Evolutionary conservation across 2,329 filamentous ascomycete species (phyloP).

Genomic region (Scytalidium lignicola): DNA sequence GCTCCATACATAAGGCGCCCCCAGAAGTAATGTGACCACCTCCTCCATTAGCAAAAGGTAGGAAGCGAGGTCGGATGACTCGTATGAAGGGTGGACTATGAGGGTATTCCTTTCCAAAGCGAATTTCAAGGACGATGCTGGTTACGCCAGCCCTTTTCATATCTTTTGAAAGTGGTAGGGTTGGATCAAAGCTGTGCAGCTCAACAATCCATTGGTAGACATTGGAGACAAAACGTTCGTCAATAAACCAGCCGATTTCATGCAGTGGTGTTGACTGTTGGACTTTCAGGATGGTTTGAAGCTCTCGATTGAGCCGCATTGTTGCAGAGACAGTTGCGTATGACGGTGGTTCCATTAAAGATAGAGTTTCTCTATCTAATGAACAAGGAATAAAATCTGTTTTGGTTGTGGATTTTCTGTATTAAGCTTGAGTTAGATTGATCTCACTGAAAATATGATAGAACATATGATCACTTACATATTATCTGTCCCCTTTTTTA

Average conservation of each 20-base stretch:
- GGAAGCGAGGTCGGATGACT: conserved; percentile 73
- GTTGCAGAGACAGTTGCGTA: conserved; percentile 61
- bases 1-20: conserved; percentile 78
- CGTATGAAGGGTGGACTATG: conserved; percentile 79
- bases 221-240: conserved; percentile 48
- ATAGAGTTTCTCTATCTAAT: conserved; percentile 57
- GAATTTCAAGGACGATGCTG: conserved; percentile 75
- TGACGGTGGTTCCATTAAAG: conserved; percentile 57
- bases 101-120: conserved; percentile 73
- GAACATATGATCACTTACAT: conserved; percentile 8
- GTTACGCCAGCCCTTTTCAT: conserved; percentile 58
- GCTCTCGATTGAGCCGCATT: conserved; percentile 57
- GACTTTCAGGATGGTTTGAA: conserved; percentile 56
- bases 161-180: conserved; percentile 66
- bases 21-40: conserved; percentile 83
- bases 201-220: conserved; percentile 91
- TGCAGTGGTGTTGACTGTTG: conserved; percentile 57
- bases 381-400: conserved; percentile 64
- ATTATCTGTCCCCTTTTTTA: conserved; percentile 6
- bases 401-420: background rate
- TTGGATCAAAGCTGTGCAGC: conserved; percentile 71
- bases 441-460: background rate
- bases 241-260: conserved; percentile 79
- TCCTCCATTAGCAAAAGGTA: conserved; percentile 66
- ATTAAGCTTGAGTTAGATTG: background rate